phyloP scores from a whole-genome alignment of 495 filamentous ascomycete genomes.

The Neurospora sp. region DNA sequence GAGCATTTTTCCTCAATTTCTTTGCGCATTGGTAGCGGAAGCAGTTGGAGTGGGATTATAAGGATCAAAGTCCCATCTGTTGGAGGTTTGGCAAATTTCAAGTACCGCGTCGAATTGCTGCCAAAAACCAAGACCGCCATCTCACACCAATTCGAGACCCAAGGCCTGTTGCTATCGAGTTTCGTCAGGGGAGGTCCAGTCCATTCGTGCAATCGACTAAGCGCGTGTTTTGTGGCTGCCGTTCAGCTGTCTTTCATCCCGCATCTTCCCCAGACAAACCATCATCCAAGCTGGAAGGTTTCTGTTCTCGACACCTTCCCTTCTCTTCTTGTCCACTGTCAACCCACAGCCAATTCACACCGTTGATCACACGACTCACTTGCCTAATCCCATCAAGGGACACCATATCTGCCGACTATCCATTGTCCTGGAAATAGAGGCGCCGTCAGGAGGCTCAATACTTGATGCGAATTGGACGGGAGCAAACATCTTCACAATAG shows the following conservation, averaged over 20 bases:
- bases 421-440: neutral
- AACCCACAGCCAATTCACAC: neutral
- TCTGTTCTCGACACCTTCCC: neutral
- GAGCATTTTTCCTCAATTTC: neutral
- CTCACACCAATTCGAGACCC: neutral
- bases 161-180: neutral
- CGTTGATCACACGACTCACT: neutral
- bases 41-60: neutral
- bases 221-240: constrained; percentile 11
- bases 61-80: neutral
- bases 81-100: neutral
- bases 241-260: constrained; percentile 16
- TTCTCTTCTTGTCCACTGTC: neutral
- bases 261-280: constrained; percentile 13
- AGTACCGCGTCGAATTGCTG: neutral
- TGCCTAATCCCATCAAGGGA: neutral
- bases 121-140: neutral
- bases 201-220: neutral
- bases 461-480: neutral
- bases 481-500: neutral
- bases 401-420: neutral
- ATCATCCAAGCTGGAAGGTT: neutral
- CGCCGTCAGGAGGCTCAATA: neutral
- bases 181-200: neutral
- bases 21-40: neutral